A percentile compares a stretch with the other conserved stretches of the same genome.
phyloP scores from a whole-genome alignment of 768 basidiomycete species.

The Trametes maxima region DNA sequence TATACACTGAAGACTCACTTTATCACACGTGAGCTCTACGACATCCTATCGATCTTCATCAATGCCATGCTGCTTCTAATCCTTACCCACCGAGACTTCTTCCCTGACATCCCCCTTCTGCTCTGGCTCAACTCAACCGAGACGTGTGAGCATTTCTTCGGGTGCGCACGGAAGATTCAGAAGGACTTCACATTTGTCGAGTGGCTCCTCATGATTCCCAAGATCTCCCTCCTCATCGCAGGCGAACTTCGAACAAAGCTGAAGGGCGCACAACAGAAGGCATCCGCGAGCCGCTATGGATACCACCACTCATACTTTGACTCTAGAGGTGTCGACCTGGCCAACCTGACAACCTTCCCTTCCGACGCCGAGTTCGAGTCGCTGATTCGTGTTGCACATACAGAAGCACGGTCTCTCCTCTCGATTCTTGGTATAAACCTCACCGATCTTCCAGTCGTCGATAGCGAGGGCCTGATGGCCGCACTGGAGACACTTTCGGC shows the following conservation, averaged over 20 bases:
- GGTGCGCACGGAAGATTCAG: not conserved
- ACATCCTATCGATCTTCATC: conserved; percentile 8
- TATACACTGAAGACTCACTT: not conserved
- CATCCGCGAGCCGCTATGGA: not conserved
- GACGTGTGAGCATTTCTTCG: conserved; percentile 6
- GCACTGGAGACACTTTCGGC: not conserved
- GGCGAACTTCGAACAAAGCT: not conserved
- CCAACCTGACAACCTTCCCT: not conserved
- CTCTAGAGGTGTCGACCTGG: not conserved
- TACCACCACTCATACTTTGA: conserved; percentile 13
- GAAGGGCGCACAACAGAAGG: conserved; percentile 3
- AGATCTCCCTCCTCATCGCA: not conserved
- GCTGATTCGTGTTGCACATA: not conserved
- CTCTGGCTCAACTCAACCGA: conserved; percentile 5
- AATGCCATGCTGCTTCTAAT: not conserved
- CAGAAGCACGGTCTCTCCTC: not conserved
- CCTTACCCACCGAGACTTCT: conserved; percentile 35
- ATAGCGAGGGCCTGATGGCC: not conserved
- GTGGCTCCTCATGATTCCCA: conserved; percentile 1
- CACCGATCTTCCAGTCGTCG: not conserved
- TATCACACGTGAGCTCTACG: not conserved
- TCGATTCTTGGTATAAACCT: conserved; percentile 2
- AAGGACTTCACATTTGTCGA: conserved; percentile 11
- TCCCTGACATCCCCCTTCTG: conserved; percentile 28
- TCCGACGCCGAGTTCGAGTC: conserved; percentile 2